These are phyloP conservation scores for Neodidymelliopsis sp. DNA, from an alignment of 2,329 filamentous ascomycete species.

Conservation along the genomic window DNA sequence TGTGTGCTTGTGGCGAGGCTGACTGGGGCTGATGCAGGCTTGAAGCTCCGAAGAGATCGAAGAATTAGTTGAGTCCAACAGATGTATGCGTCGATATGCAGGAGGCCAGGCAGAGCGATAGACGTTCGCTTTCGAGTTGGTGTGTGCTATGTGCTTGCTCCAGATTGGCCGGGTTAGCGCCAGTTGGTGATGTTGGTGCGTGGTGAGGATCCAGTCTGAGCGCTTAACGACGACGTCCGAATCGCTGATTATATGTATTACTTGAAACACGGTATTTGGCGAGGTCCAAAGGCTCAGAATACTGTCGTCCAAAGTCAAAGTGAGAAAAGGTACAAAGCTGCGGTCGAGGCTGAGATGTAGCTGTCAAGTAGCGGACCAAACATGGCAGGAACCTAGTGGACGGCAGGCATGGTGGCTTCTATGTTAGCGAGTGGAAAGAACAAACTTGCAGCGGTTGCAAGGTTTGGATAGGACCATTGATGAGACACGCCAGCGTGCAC, in stretches of 20 bases:
- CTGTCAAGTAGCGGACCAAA: constrained; percentile 24
- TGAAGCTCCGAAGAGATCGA: constrained; percentile 18
- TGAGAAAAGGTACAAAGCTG: constrained; percentile 19
- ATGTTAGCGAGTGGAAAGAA: constrained; percentile 23
- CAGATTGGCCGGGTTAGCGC: constrained; percentile 46
- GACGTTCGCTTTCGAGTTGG: constrained; percentile 17
- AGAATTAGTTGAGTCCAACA: constrained; percentile 17
- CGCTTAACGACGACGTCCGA: constrained; percentile 42
- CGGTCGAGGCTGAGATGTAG: constrained; percentile 21
- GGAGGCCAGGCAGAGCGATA: constrained; percentile 19
- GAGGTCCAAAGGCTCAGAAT: constrained; percentile 33
- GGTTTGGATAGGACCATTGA: constrained; percentile 29
- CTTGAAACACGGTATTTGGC: constrained; percentile 40
- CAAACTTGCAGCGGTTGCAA: constrained; percentile 20
- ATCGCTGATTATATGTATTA: constrained; percentile 35
- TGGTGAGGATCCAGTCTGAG: constrained; percentile 37
- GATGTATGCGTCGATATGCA: constrained; percentile 33
- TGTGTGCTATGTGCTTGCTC: constrained; percentile 16
- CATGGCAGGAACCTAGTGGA: constrained; percentile 28
- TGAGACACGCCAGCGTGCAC: constrained; percentile 40
- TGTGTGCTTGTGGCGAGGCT: constrained; percentile 40
- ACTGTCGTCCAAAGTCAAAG: constrained; percentile 29
- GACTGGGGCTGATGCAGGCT: constrained; percentile 34
- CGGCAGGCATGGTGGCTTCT: constrained; percentile 38
- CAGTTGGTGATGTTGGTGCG: constrained; percentile 32